Evolutionary conservation across 331 rosid species (phyloP).

Genomic region (Malus hybrid): DNA sequence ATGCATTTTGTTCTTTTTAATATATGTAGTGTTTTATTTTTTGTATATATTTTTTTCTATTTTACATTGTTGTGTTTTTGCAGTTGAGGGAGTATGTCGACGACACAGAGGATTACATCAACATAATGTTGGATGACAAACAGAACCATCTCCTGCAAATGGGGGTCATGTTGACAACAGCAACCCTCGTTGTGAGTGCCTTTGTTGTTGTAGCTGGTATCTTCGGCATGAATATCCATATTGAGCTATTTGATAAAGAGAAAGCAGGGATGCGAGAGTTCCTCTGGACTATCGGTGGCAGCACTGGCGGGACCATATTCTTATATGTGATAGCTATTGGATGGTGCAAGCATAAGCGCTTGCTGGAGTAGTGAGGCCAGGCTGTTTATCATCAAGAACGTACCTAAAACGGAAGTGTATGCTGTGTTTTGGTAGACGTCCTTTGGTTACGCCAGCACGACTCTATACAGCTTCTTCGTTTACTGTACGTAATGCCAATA

Average conservation of each 20-base stretch:
- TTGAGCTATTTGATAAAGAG: constrained; percentile 32
- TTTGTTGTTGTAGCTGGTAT: constrained; percentile 83
- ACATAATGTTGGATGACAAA: constrained; percentile 98
- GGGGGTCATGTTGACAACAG: constrained; percentile 97
- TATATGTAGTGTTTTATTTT: neutral
- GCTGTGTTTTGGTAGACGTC: neutral
- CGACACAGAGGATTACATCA: constrained; percentile 95
- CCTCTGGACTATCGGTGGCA: constrained; percentile 79
- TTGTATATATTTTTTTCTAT: neutral
- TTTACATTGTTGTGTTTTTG: constrained; percentile 1
- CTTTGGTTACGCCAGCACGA: neutral
- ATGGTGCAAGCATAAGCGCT: constrained; percentile 85
- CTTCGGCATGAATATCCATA: constrained; percentile 81
- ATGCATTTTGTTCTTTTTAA: neutral
- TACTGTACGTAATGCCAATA: neutral
- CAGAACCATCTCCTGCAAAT: constrained; percentile 96
- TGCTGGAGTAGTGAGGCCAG: constrained; percentile 32
- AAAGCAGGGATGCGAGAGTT: constrained; percentile 48
- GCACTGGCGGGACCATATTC: constrained; percentile 58
- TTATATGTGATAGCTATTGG: constrained; percentile 72
- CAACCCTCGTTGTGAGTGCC: constrained; percentile 81
- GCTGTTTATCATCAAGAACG: neutral
- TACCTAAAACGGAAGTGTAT: neutral
- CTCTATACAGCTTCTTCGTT: neutral
- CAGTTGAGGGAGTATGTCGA: constrained; percentile 96